Evolutionary conservation across 148 eudicot genomes (phyloP).

Genomic region (Diospyros kaki): DNA sequence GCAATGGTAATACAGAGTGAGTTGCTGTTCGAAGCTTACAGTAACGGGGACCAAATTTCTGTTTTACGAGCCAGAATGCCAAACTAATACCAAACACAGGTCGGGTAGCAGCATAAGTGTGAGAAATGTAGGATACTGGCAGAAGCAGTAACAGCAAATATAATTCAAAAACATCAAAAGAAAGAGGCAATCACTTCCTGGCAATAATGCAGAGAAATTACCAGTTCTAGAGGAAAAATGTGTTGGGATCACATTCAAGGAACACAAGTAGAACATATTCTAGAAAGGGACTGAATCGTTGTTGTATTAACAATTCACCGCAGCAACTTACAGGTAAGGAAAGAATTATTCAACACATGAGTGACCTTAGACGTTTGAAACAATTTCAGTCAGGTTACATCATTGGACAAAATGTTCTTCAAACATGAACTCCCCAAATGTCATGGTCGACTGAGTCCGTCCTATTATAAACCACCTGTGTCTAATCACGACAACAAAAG

Average conservation of each 20-base stretch:
- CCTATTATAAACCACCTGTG: background rate
- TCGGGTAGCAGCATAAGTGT: background rate
- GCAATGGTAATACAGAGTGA: background rate
- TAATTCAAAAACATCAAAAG: background rate
- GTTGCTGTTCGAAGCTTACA: background rate
- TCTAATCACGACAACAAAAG: constrained; percentile 1
- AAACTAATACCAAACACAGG: background rate
- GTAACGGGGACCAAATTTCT: background rate
- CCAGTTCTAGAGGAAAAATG: background rate
- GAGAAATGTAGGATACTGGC: background rate
- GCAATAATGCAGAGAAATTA: background rate
- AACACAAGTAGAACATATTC: background rate
- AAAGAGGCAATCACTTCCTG: background rate
- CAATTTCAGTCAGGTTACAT: constrained; percentile 25
- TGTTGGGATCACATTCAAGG: background rate
- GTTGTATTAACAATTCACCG: background rate
- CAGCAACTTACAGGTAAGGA: background rate
- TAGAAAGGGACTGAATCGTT: background rate
- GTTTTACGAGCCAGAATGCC: background rate
- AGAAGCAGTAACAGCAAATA: background rate
- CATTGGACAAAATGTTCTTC: constrained; percentile 13
- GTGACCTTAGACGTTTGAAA: constrained; percentile 5
- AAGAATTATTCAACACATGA: background rate
- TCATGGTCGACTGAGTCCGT: constrained; percentile 13
- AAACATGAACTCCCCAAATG: constrained; percentile 13